Evolutionary conservation across 1,284 basidiomycete genomes (phyloP), one percentile per base, ranked within the genome.

Genomic region (Hypsizygus ulmarius): DNA sequence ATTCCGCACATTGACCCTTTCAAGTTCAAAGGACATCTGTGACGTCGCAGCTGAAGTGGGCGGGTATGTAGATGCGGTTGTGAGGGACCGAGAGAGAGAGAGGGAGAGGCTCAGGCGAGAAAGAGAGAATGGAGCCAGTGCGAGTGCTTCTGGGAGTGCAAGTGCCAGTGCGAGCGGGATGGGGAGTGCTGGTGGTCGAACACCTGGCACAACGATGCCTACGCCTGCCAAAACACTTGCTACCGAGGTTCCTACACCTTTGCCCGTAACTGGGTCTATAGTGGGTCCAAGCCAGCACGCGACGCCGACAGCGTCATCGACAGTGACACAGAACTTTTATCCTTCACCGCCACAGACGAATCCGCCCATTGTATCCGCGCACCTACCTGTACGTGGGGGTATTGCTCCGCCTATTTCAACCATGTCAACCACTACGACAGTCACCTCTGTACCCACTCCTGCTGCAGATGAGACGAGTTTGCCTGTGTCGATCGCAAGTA

Each of bases 31-130:
- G 36, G 71, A 74, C 39, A 58, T 81, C 5, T 65, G 68, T 11
- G 66, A 62, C 2, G 73, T 81, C 4, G 82, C 82, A 0, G 57
- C 64, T 2, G 81, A 85, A 59, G 77, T 85, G 10, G 78, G 79
- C 18, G 70, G 69, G 1, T 90, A 84, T 58, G 83, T 90, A 2
- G 87, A 89, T 50, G 77, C 77, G 4, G 77, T 89, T 2, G 81
- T 80, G 1, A 78, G 78, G 50, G 86, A 89, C 53, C 70, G 87
- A 5, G 87, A 90, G 50, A 72, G 71, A 43, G 87, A 89, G 61
- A 72, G 87, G 3, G 87, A 90, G 55, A 72, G 86, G 11, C 70
- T 88, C 43, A 78, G 79, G 52, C 69, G 75, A 39, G 85, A 86
- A 60, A 70, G 83, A n/a, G 80, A 81, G 61, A 63, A 59, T 29